phyloP scores from a whole-genome alignment of 2,329 filamentous ascomycete species.

The Blastomyces gilchristii region DNA sequence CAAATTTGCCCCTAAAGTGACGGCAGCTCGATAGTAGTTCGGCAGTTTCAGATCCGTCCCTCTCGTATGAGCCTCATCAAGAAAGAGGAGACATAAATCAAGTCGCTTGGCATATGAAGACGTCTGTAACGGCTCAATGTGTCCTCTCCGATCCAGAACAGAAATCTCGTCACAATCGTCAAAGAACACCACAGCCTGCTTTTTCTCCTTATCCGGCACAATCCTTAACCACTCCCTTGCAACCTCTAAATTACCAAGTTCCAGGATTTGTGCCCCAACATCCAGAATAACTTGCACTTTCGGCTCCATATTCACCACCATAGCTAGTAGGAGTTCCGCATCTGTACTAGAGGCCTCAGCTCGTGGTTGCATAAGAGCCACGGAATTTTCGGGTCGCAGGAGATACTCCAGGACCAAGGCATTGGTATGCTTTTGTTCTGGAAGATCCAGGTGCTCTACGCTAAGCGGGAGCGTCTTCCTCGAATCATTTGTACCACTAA shows the following conservation, averaged over 20 bases:
- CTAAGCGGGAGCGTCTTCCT: conserved; percentile 46
- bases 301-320: conserved; percentile 33
- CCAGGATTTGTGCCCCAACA: conserved; percentile 59
- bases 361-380: conserved; percentile 14
- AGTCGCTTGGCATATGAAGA: conserved; percentile 51
- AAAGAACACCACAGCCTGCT: conserved; percentile 49
- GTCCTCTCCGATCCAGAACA: conserved; percentile 23
- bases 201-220: conserved; percentile 9
- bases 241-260: conserved; percentile 49
- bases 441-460: conserved; percentile 48
- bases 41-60: conserved; percentile 60
- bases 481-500: conserved; percentile 61
- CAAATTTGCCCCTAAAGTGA: conserved; percentile 55
- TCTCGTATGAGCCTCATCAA: conserved; percentile 61
- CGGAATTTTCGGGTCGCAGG: conserved; percentile 43
- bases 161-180: conserved; percentile 24
- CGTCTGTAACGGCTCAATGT: conserved; percentile 35
- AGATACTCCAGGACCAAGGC: conserved; percentile 54
- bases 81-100: conserved; percentile 52
- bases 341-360: conserved; percentile 10
- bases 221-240: conserved; percentile 45
- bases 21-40: conserved; percentile 48
- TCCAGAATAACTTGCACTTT: conserved; percentile 54
- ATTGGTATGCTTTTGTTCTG: conserved; percentile 53
- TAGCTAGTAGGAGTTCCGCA: conserved; percentile 36